phyloP scores from a whole-genome alignment of 257 asterid species.

The Nicotiana attenuata region DNA sequence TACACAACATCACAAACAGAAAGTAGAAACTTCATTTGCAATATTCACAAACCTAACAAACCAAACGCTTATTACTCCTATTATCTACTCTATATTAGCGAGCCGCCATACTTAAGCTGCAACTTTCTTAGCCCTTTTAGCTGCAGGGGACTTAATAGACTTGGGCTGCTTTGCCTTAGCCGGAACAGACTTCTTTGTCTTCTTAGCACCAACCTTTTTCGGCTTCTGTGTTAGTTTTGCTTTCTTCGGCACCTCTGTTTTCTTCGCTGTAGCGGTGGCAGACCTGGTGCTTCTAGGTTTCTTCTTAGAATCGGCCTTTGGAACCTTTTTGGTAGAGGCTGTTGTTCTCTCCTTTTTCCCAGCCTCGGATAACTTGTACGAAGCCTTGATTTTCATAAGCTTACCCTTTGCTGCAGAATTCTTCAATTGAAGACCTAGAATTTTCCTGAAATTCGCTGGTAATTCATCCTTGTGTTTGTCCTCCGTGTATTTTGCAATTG shows the following conservation, averaged over 20 bases:
- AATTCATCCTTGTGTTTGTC: constrained; percentile 54
- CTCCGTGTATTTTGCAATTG: constrained; percentile 67
- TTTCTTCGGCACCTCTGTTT: constrained; percentile 16
- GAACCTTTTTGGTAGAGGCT: constrained; percentile 17
- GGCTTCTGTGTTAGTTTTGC: constrained; percentile 14
- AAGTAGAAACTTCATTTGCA: not conserved
- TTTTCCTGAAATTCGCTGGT: constrained; percentile 64
- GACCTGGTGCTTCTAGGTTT: constrained; percentile 9
- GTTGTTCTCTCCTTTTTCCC: constrained; percentile 24
- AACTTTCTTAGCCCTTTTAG: constrained; percentile 45
- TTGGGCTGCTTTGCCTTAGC: constrained; percentile 52
- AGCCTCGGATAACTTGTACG: constrained; percentile 51
- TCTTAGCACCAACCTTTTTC: constrained; percentile 27
- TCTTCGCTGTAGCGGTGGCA: constrained; percentile 5
- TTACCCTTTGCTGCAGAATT: constrained; percentile 58
- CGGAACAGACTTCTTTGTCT: constrained; percentile 34
- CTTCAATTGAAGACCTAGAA: constrained; percentile 54
- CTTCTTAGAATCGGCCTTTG: constrained; percentile 3
- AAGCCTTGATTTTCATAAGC: constrained; percentile 62
- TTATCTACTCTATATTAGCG: constrained; percentile 6
- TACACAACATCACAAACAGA: not conserved
- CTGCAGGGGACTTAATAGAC: constrained; percentile 58
- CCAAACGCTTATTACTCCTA: not conserved
- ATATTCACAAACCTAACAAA: not conserved
- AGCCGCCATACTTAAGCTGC: constrained; percentile 17